Base-by-base conservation (phyloP, 257 asterid genomes). In the Lycium ferocissimum region DNA sequence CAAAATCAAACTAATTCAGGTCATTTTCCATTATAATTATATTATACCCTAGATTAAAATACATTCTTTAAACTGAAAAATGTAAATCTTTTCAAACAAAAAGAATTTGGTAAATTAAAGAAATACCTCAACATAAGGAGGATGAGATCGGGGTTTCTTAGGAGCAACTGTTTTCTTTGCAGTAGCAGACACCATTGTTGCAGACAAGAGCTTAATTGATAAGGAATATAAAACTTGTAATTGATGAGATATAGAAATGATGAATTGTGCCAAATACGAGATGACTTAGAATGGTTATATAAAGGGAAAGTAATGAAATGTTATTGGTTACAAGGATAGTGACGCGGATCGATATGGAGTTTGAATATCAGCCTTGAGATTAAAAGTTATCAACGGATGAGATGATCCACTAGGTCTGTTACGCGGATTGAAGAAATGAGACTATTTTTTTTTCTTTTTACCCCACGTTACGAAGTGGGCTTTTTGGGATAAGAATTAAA, bases 51-150 rank as follows among this genome's bases (percentile, higher is more conserved):
- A 26, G 33, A 26, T 26, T 1, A 26, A 26, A 26, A 26, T 26
- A 26, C 33, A 26, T 26, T 26, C 33, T 26, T 26, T 26, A 26
- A 53, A 69, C 3, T 1, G 54, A 63, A 57, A 71, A 63, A 49
- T 0, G 22, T 1, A 53, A 33, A 15, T 1, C 33, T 26, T 26
- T 26, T 26, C 33, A 26, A 26, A 26, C 1, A 26, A 26, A 26
- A 56, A 0, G 5, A 4, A 54, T 65, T 5, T 2, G 18, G n/a
- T 15, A 9, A 26, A 35, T 45, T 20, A 12, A 67, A 38, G 1
- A 4, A 13, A 7, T 88, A 93, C 97, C 92, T 91, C 97, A 8
- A 84, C 86, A 87, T 93, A 93, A 12, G 95, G 90, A 26, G 97
- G 97, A 40, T 91, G 95, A 47, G 94, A 58, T 12, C 61, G 14